Evolutionary conservation across 2,329 filamentous ascomycete species (phyloP), one percentile per base, ranked within the genome.

Genomic region (Epichloe sylvatica): DNA sequence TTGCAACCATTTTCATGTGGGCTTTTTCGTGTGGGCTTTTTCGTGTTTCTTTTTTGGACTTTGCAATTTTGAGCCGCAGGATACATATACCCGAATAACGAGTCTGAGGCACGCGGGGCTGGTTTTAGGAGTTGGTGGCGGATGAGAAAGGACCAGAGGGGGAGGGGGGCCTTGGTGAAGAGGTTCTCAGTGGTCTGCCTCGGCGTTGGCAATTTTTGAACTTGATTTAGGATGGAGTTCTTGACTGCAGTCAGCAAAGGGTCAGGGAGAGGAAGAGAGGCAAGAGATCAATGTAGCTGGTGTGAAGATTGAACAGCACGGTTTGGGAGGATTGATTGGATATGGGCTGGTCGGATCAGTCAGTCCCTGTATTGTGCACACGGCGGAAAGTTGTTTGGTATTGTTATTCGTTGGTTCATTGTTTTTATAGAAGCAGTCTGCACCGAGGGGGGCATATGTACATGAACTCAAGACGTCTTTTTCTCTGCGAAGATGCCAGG

Each of bases 201-300:
- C 21, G 45, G 45, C 45, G 37, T 47, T 41, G 25, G 45, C 45
- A 41, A 47, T 25, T 47, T 46, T 39, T 40, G 45, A 39, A 21
- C 12, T 38, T 23, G 19, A 21, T 46, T n/a, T n/a, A 30, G 41
- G 33, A 45, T 19, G 30, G 17, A 17, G 17, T 17, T 17, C 17
- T 17, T 17, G 17, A 17, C 17, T 17, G 17, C 17, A 17, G 17
- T 17, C 17, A 17, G 17, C 17, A 17, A 17, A 17, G 17, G 17
- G 17, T 2, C 17, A 19, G 17, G 17, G 17, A 17, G 17, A 17
- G 2, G 17, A 17, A 17, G 38, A 40, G 19, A 21, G 38, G 15
- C 38, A 21, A n/a, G 38, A 11, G 8, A 40, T 40, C 11, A 4
- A 19, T 45, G 23, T 45, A 19, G 12, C 9, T 45, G 23, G n/a